Base-by-base conservation (phyloP, 208 protist species). In the Trypanosoma avium region DNA sequence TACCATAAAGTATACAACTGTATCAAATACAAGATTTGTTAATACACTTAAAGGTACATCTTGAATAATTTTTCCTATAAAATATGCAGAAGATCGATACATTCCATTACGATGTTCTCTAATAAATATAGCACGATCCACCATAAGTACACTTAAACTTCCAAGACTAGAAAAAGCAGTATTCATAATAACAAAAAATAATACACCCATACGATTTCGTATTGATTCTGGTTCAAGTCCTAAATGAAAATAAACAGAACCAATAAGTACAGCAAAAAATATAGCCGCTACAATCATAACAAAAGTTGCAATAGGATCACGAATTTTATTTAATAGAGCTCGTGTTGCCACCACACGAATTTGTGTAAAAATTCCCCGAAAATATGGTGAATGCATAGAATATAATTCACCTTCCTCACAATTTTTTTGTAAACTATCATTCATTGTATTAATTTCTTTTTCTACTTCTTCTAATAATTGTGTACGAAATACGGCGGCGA, bases 121-220 rank as follows among this genome's bases (percentile, higher is more conserved):
- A 2, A 66, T 60, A 68, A 88, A 90, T 35, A 90, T 69, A 29
- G 76, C 70, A 21, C 78, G 72, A 29, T 90, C 86, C 26, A 55
- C 70, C 24, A 88, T 69, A 56, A 88, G 83, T 53, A 81, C 53
- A 59, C 71, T 77, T 3, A 93, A 66, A 50, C 66, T 81, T 40
- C 74, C 70, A 19, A 89, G 54, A 15, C 69, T 70, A 3, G 75
- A 84, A 68, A 90, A 86, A 35, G 79, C 69, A 42, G 81, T 84
- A 62, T 88, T 89, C 78, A 87, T 86, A 61, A 77, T 75, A 24
- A 88, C 66, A 46, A 92, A 84, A 63, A 94, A 90, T 12, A 92
- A 65, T 0, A 86, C 65, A 6, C 82, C 81, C 79, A 94, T 83
- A 46, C 84, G 82, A 60, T 79, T 77, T 12, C 70, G 82, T 36